Evolutionary conservation across 176 grass and related monocot genomes (phyloP).

Genomic region (Phragmites australis): DNA sequence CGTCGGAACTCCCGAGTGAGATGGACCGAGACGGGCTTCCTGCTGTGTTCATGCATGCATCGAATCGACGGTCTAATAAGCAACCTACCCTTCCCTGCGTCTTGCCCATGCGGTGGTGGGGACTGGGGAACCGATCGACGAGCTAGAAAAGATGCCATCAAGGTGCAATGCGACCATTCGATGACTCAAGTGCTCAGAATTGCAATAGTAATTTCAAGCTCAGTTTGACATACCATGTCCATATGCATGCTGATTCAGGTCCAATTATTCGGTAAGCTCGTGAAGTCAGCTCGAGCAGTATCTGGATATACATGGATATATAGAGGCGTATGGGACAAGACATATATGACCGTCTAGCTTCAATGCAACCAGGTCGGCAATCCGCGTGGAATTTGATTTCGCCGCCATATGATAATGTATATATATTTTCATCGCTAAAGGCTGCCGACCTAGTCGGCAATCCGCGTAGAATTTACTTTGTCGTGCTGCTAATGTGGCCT

Average conservation of each 20-base stretch:
- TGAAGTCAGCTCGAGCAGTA: too few species aligned
- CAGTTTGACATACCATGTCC: too few species aligned
- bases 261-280: too few species aligned
- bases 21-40: background rate
- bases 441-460: background rate
- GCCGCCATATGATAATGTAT: too few species aligned
- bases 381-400: background rate
- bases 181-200: too few species aligned
- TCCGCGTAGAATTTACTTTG: constrained; percentile 32
- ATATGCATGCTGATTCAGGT: too few species aligned
- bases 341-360: too few species aligned
- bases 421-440: background rate
- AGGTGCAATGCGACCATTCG: background rate
- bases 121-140: background rate
- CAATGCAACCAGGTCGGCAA: background rate
- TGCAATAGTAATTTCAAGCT: too few species aligned
- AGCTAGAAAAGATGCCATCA: background rate
- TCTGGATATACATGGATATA: too few species aligned
- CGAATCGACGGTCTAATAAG: background rate
- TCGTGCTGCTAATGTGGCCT: too few species aligned
- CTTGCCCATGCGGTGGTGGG: background rate
- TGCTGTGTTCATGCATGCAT: too few species aligned
- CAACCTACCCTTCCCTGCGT: background rate
- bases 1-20: background rate
- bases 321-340: too few species aligned